Evolutionary conservation across 2,329 filamentous ascomycete genomes (phyloP), one percentile per base, ranked within the genome.

Genomic region (Penicillium sp.): DNA sequence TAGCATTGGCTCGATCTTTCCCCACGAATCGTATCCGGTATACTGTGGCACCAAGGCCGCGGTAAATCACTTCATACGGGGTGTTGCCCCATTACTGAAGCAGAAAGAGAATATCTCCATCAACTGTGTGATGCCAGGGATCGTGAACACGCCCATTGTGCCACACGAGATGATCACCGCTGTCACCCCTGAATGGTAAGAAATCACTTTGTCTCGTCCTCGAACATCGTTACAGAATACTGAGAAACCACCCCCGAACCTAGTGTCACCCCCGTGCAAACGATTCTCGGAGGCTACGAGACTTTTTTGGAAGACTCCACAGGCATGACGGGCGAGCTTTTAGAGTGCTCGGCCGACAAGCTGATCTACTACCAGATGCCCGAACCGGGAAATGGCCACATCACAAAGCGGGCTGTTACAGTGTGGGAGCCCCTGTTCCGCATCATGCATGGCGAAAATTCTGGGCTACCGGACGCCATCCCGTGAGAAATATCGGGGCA

Each of bases 31-130:
- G 0, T 78, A 76, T 53, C 79, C 79, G 0, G 76, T 81, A 59
- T 81, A 82, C 62, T 75, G 72, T 49, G 76, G 76, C n/a, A 75
- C 78, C 7, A 82, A 82, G 59, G 78, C 80, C 3, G 80, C 74
- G 0, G 73, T 79, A 8, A 66, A 73, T 30, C 65, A 70, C 23
- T 78, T 77, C 55, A 70, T 77, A 4, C 72, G 75, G 10, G 70
- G 69, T 1, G 58, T 71, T 35, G 74, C 74, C 1, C 71, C 69
- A 1, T 38, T 78, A 3, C 60, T 79, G 35, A 74, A 72, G 57
- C 59, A 67, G 47, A 79, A 80, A 59, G 78, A 81, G 39, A 74
- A 76, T 42, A 78, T 81, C 43, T 64, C 69, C 7, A 72, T 82
- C 62, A 81, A 81, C 59, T 72, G 69, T 29, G 72, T 82, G 5